Conservation (phyloP, 75 land plant species). For the Ceratopteris richardii region DNA sequence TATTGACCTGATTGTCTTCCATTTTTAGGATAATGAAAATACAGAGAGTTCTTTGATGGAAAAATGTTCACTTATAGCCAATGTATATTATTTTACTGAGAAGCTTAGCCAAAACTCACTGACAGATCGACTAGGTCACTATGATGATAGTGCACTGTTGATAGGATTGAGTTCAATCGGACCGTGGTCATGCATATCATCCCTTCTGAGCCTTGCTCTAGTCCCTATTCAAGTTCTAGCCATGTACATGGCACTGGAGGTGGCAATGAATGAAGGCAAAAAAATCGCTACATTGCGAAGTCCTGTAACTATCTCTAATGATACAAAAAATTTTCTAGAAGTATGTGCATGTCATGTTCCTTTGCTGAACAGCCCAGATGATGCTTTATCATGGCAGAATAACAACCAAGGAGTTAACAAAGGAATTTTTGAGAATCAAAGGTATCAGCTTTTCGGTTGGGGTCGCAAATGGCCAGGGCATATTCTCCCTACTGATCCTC, state of each 20-base stretch:
- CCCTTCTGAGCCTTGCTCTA: conserved; percentile 52
- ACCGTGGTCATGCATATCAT: conserved; percentile 66
- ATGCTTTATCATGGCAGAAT: conserved; percentile 2
- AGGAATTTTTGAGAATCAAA: conserved; percentile 70
- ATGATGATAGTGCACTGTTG: conserved; percentile 58
- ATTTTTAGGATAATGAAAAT: conserved; percentile 8
- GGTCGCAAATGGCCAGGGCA: conserved; percentile 43
- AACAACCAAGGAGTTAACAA: conserved; percentile 26
- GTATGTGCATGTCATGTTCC: conserved; percentile 47
- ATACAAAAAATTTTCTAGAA: conserved; percentile 59
- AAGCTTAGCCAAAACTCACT: conserved; percentile 17
- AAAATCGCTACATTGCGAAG: conserved; percentile 73
- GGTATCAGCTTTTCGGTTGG: conserved; percentile 77
- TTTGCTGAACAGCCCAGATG: conserved; percentile 23
- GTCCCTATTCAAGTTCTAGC: conserved; percentile 49
- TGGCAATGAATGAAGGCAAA: conserved; percentile 60
- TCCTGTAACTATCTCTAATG: conserved; percentile 59
- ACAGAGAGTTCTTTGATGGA: neutral
- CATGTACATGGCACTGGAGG: conserved; percentile 65
- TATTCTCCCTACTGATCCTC: conserved; percentile 49
- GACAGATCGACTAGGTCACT: conserved; percentile 10
- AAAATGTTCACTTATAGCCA: conserved; percentile 23
- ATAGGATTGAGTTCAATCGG: conserved; percentile 54
- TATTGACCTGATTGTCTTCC: too few species aligned
- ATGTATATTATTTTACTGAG: conserved; percentile 41